Base-by-base conservation (phyloP, 2,329 filamentous ascomycete genomes). In the Phaeosphaeria sp. region DNA sequence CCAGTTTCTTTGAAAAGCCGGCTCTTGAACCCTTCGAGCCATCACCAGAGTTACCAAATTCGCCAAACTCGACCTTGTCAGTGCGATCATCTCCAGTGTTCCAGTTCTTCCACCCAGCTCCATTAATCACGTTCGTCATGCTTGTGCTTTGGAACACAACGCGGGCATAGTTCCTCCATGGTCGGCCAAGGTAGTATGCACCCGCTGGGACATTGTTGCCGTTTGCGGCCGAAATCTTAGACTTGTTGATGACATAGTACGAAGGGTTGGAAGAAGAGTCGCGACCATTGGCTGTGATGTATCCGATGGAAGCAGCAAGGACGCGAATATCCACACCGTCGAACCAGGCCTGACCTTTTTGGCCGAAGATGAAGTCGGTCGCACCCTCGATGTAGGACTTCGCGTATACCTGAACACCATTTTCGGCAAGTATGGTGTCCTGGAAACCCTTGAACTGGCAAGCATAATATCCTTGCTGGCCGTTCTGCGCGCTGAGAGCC, bases 61-160 rank as follows among this genome's bases (percentile, higher is more conserved):
- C 88, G 10, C 76, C 84, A 60, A 85, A 89, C 23, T 78, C 72
- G 1, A 89, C 83, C 44, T 84, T 75, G 33, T 77, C 79, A 1
- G 84, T 87, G 36, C 81, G 79, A n/a, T 79, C 69, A 44, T 82
- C 77, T 2, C 77, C 78, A 1, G 64, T 75, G 56, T 81, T 81
- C 87, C 87, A 90, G 25, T 78, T 68, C 1, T 65, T 71, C 87
- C 88, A 90, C 0, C 87, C 88, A 0, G 82, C 82, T 1, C 79
- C 58, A 65, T 89, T 88, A 66, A 90, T 82, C 20, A 89, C 84
- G 22, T 77, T 74, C 9, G 78, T 80, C 73, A 90, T 77, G 30
- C 69, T 69, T 0, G 83, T 84, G 50, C 79, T 75, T 71, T 85
- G 84, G 70, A 85, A 80, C 11, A 80, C 77, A 17, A 85, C 83